These are phyloP conservation scores for Neurospora pannonica DNA, from an alignment of 495 filamentous ascomycete species.

Conservation along the genomic window DNA sequence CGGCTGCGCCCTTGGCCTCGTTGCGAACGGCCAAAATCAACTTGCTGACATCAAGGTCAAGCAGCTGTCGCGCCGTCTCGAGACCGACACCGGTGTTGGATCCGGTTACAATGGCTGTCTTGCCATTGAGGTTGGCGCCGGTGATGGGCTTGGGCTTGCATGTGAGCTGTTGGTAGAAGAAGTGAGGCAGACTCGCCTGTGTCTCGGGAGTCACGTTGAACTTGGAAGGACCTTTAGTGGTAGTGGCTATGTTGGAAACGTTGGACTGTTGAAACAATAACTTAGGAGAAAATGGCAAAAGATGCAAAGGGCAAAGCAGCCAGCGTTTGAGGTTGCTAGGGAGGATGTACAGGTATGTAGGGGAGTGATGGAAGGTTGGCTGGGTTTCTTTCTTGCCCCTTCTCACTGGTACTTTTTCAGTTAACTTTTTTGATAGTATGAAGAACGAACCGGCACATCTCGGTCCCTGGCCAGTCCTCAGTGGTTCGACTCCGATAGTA, in stretches of 20 bases:
- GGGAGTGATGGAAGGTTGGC: background rate
- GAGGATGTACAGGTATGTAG: background rate
- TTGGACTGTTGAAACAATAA: background rate
- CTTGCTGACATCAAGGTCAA: constrained; percentile 4
- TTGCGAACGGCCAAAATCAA: constrained; percentile 11
- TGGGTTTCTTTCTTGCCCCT: background rate
- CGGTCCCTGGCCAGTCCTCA: background rate
- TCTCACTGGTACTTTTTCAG: background rate
- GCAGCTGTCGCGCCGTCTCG: constrained; percentile 34
- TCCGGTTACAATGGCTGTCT: constrained; percentile 46
- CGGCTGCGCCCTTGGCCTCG: constrained; percentile 6
- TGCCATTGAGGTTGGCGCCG: background rate
- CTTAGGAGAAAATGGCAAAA: background rate
- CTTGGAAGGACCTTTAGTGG: background rate
- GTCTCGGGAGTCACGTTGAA: background rate
- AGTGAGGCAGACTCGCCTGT: background rate
- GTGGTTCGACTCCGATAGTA: background rate
- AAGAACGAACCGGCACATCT: background rate
- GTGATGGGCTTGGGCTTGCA: background rate
- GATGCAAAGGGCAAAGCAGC: background rate
- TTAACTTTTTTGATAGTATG: background rate
- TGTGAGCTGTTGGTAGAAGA: background rate
- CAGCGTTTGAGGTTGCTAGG: background rate
- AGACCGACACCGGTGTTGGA: constrained; percentile 42
- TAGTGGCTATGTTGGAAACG: background rate